Evolutionary conservation across 1,139 yeast genomes (phyloP), one percentile per base, ranked within the genome.

Genomic region (Suhomyces bokatorum): DNA sequence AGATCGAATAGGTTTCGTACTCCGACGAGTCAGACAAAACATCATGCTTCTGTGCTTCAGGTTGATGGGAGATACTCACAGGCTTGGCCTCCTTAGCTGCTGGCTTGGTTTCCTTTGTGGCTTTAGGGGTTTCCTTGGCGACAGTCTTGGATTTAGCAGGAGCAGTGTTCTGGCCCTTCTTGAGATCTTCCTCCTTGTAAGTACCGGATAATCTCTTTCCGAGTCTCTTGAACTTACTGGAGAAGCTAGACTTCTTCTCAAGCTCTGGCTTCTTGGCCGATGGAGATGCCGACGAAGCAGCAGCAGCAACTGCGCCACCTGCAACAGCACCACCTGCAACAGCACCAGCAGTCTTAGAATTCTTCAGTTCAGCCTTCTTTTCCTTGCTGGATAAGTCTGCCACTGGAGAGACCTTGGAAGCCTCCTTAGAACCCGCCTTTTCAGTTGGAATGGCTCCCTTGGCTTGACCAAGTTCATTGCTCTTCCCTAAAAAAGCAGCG

Each of bases 1-100:
- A 76, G 11, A 77, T 69, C 6, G 80, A 71, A 51, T 64, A 66
- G 32, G 67, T 60, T 40, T 69, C 76, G 49, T 49, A 54, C 13
- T 55, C 54, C 20, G 56, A 44, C 24, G 54, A 37, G 8, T 45
- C 45, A 13, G 47, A 48, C 5, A 48, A 55, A 13, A 51, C 46
- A 7, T 37, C 44, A 29, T 44, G 32, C 34, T 42, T 43, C 26
- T 33, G 46, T 4, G 56, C 47, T 36, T 39, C 52, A 11, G 47
- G 47, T 6, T 47, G 43, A 7, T 49, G 46, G 16, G 54, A 24
- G 28, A 41, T 47, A 30, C 52, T 39, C 12, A 43, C 49, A 14
- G 48, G 28, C 10, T 40, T 42, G 24, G 39, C 41, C 12, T 34
- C 46, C 33, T 32, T 45, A n/a, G 36, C 5, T 13, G 35, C 14